Percentiles rank a stretch among this genome's conserved stretches.
These are phyloP conservation scores for Phytopythium aichiense DNA, from an alignment of 352 stramenopile species.

Conservation along the genomic window DNA sequence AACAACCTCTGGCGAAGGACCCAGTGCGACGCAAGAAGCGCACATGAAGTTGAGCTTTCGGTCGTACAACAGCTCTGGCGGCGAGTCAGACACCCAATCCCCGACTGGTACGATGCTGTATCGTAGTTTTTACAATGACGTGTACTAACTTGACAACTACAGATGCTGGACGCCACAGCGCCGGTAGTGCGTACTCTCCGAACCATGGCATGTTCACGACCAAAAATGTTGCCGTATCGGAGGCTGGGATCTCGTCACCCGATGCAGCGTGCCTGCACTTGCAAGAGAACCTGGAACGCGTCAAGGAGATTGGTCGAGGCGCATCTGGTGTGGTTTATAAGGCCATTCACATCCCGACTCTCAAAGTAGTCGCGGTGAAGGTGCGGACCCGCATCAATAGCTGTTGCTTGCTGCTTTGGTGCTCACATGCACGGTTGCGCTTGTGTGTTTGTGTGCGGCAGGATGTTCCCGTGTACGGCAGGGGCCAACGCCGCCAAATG, in stretches of 20 bases:
- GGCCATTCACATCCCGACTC: constrained; percentile 86
- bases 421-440: background rate
- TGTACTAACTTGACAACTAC: constrained; percentile 12
- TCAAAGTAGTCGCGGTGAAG: constrained; percentile 90
- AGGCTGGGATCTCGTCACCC: constrained; percentile 81
- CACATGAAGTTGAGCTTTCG: constrained; percentile 67
- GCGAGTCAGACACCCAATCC: constrained; percentile 62
- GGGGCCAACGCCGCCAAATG: constrained; percentile 85
- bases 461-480: constrained; percentile 84
- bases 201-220: constrained; percentile 88
- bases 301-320: constrained; percentile 72
- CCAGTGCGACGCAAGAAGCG: constrained; percentile 61
- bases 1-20: constrained; percentile 11
- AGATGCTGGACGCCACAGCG: constrained; percentile 58
- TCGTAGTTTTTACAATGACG: background rate
- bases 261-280: constrained; percentile 72
- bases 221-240: constrained; percentile 76
- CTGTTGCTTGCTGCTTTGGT: background rate
- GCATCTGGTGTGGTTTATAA: constrained; percentile 88
- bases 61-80: constrained; percentile 56
- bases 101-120: constrained; percentile 41
- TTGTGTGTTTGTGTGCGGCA: constrained; percentile 9
- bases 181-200: constrained; percentile 79
- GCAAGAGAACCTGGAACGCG: constrained; percentile 80
- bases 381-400: background rate